Base-by-base conservation (phyloP, 2,329 filamentous ascomycete genomes). In the Colletotrichum salicis region DNA sequence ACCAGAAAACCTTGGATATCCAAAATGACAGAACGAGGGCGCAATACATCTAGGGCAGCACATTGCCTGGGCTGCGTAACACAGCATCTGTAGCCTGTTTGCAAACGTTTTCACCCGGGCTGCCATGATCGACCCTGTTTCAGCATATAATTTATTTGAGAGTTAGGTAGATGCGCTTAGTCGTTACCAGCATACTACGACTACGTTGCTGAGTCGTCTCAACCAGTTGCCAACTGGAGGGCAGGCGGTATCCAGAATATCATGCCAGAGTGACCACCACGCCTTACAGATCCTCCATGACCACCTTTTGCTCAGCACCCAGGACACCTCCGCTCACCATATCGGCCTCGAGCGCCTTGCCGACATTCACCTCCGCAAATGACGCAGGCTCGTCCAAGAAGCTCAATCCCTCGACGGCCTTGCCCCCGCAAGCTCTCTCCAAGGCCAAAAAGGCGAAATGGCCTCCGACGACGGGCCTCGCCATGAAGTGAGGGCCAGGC, bases 381-480 rank as follows among this genome's bases (percentile, higher is more conserved):
- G 75, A 64, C 19, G 55, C 77, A 12, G 58, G 63, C 65, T 83
- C 78, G 71, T 89, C 82, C 61, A 89, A 77, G 74, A 87, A 88
- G 35, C 76, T 77, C 69, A 94, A 81, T 0, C 87, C 90, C 24
- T 88, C 84, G 75, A 88, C 85, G 3, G 92, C 92, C 74, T 86
- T 87, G 2, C 93, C 93, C 2, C 89, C 91, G 83, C 94, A 97
- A 29, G 93, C 94, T 76, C 92, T 88, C 82, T 94, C 92, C 57
- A 97, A 83, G n/a, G 94, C 92, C 79, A 97, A 84, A 78, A 95
- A 94, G 2, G 94, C 92, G 85, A 96, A 97, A 83, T 96, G 94
- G 0, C 93, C 94, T 15, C 94, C 94, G 19, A 96, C 91, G 5
- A 97, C 94, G 1, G 94, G 94, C 54, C 94, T 84, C 1, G 94